These are phyloP conservation scores for Hebeloma cylindrosporum DNA, from an alignment of 768 basidiomycete genomes.

Conservation along the genomic window DNA sequence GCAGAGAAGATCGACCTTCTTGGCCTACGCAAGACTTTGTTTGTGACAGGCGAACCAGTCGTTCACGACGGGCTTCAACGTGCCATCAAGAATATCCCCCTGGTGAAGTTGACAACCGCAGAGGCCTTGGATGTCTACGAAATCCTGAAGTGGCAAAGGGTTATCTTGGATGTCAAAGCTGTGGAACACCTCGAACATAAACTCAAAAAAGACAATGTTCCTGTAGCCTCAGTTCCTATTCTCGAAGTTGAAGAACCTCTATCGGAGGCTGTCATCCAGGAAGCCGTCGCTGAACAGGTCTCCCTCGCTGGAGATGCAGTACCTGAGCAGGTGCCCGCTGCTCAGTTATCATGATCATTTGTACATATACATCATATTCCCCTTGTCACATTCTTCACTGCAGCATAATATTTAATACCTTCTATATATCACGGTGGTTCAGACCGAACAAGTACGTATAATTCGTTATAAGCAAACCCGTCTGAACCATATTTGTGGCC, in stretches of 20 bases:
- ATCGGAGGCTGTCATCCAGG: too few species aligned
- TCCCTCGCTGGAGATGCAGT: too few species aligned
- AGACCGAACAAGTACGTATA: too few species aligned
- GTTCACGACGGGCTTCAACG: slow-evolving; percentile 57
- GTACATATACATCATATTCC: too few species aligned
- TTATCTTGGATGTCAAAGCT: slow-evolving; percentile 80
- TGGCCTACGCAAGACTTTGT: slow-evolving; percentile 72
- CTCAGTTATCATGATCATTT: too few species aligned
- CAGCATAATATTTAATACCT: too few species aligned
- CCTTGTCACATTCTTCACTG: too few species aligned
- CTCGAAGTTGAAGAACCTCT: slow-evolving; percentile 4
- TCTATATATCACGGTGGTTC: too few species aligned
- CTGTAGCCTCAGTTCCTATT: slow-evolving; percentile 25
- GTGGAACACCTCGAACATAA: slow-evolving; percentile 75
- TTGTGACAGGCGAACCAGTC: slow-evolving; percentile 64
- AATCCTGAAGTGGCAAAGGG: slow-evolving; percentile 76
- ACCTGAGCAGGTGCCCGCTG: too few species aligned
- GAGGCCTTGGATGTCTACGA: slow-evolving; percentile 79
- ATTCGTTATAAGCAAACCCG: too few species aligned
- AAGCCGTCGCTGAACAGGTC: too few species aligned
- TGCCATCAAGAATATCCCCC: slow-evolving; percentile 70
- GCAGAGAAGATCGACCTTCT: slow-evolving; percentile 59
- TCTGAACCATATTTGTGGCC: too few species aligned
- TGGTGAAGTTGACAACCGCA: slow-evolving; percentile 61
- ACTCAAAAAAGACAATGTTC: slow-evolving; percentile 47